Evolutionary conservation across 2,329 filamentous ascomycete species (phyloP), one percentile per base, ranked within the genome.

Genomic region (Neoascochyta sp.): DNA sequence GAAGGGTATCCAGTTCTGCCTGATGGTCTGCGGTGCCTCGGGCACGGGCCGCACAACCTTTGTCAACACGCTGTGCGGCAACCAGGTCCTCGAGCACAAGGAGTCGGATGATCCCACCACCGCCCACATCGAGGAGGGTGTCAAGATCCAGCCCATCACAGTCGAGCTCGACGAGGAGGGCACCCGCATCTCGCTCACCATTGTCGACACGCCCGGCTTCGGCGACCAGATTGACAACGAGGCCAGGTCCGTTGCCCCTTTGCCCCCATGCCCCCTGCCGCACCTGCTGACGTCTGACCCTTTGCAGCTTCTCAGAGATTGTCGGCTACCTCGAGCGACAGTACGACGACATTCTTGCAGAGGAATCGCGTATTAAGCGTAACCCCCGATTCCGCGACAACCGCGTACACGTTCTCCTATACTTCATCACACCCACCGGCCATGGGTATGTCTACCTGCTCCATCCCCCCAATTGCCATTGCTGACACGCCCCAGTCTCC

Each of bases 361-460:
- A 96, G 73, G 92, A 98, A 74, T 96, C 92, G 58, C 87, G 92
- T 75, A 98, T 98, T 77, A 98, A 98, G 86, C 92, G 92, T 88
- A 98, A 98, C 75, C 92, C 92, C 54, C 83, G 92, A 61, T 98
- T 98, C 83, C 83, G 92, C 63, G 92, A 98, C 73, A 96, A 98
- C 74, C 86, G 92, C 73, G 87, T 98, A 27, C 92, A 98, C 63
- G 92, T 89, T 51, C 81, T 98, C 65, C 82, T 98, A 57, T 98
- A 98, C 78, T 98, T 98, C 68, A 96, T 98, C 75, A 94, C 92
- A 47, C 92, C 92, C 26, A 98, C 92, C 41, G 92, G 92, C 57
- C 88, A 95, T 66, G 89, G 84, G 84, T 88, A 74, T 60, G 78
- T 65, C 22, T 12, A 10, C 21, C 24, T 20, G 16, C 13, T 18